Percentiles rank a stretch among this genome's conserved stretches.
Evolutionary conservation across 2,329 filamentous ascomycete genomes (phyloP).

Genomic region (Fusarium miscanthi): DNA sequence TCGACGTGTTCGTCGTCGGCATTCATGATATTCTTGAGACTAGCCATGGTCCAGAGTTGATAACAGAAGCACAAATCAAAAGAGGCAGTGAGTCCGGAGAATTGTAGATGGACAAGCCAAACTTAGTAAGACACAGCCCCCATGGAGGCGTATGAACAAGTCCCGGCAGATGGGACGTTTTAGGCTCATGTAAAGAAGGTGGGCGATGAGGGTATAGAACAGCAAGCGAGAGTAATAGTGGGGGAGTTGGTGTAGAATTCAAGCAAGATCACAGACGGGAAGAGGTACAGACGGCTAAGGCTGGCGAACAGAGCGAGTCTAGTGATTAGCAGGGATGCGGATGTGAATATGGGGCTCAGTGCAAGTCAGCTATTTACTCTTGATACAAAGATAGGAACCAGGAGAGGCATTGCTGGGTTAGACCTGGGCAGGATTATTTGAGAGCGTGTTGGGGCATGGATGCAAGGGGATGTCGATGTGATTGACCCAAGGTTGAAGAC

Average conservation of each 20-base stretch:
- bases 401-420: constrained; percentile 45
- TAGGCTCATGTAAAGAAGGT: constrained; percentile 49
- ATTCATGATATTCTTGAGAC: constrained; percentile 68
- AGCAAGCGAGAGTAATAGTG: constrained; percentile 39
- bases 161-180: constrained; percentile 44
- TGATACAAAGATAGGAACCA: constrained; percentile 43
- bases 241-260: constrained; percentile 43
- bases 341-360: constrained; percentile 28
- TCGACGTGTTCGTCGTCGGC: constrained; percentile 61
- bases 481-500: constrained; percentile 37
- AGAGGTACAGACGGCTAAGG: constrained; percentile 40
- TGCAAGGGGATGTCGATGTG: constrained; percentile 23
- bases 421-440: constrained; percentile 21
- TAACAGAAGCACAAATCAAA: constrained; percentile 52
- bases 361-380: constrained; percentile 34
- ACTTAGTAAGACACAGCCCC: constrained; percentile 62
- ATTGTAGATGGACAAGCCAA: constrained; percentile 49
- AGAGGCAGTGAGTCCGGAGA: constrained; percentile 49
- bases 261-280: constrained; percentile 41
- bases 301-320: constrained; percentile 29
- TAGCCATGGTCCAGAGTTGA: constrained; percentile 61
- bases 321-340: constrained; percentile 36
- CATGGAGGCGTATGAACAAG: constrained; percentile 49
- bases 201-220: constrained; percentile 46
- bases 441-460: constrained; percentile 25